Evolutionary conservation across 2,329 filamentous ascomycete genomes (phyloP).

Genomic region (Hypoxylon sp.): DNA sequence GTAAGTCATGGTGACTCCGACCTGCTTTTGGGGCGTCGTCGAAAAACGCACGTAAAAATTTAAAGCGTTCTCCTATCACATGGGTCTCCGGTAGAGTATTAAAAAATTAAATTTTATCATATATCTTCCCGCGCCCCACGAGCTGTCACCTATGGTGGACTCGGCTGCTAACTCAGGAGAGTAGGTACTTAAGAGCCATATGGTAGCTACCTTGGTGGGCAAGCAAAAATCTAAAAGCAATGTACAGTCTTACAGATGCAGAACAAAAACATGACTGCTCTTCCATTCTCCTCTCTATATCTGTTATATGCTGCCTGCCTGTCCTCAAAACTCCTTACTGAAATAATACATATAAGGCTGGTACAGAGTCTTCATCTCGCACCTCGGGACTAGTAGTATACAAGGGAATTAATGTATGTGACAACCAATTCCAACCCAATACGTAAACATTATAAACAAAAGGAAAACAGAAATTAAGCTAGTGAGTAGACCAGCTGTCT

Average conservation of each 20-base stretch:
- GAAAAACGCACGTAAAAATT: not conserved
- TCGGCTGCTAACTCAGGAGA: not conserved
- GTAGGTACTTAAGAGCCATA: not conserved
- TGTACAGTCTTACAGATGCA: not conserved
- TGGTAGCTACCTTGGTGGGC: too few species aligned
- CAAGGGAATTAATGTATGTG: not conserved
- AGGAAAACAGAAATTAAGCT: constrained; percentile 12
- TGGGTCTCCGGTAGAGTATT: not conserved
- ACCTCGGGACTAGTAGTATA: not conserved
- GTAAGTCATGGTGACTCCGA: too few species aligned
- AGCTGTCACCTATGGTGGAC: not conserved
- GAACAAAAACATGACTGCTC: not conserved
- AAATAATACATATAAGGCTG: not conserved
- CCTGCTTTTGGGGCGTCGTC: too few species aligned
- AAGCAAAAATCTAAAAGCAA: constrained; percentile 3
- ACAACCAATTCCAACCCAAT: constrained; percentile 3
- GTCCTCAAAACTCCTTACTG: not conserved
- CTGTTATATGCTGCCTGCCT: not conserved
- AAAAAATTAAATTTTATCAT: too few species aligned
- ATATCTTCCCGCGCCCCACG: too few species aligned
- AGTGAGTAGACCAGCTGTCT: constrained; percentile 3
- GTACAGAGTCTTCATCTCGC: not conserved
- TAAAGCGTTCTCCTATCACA: not conserved
- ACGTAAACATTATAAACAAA: constrained; percentile 12
- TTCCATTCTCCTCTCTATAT: constrained; percentile 1